phyloP scores from a whole-genome alignment of 169 alveolate species.

The Plasmodium falciparum region DNA sequence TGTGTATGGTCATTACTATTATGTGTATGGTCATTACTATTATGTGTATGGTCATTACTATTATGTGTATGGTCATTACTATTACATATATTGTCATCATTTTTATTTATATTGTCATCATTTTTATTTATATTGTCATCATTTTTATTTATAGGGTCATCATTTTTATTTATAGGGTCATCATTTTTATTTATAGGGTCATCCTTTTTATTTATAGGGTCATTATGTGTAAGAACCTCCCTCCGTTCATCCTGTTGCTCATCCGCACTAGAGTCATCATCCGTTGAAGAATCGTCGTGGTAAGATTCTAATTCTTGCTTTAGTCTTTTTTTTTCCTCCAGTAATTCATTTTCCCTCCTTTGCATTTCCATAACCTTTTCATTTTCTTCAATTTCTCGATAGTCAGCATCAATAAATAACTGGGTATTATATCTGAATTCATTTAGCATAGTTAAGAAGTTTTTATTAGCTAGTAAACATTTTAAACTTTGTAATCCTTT shows the following conservation, averaged over 20 bases:
- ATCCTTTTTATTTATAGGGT: neutral
- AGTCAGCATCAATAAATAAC: conserved; percentile 64
- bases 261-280: neutral
- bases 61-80: neutral
- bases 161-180: neutral
- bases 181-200: neutral
- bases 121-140: neutral
- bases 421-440: conserved; percentile 66
- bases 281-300: conserved; percentile 4
- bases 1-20: neutral
- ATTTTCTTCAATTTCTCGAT: conserved; percentile 67
- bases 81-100: too few species aligned
- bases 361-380: conserved; percentile 49
- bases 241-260: neutral
- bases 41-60: too few species aligned
- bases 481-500: conserved; percentile 61
- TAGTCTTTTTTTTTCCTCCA: conserved; percentile 27
- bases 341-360: conserved; percentile 25
- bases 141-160: neutral
- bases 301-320: conserved; percentile 52
- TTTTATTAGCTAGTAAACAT: conserved; percentile 32
- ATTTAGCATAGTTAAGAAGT: conserved; percentile 22
- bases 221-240: neutral
- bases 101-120: neutral
- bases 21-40: neutral